Evolutionary conservation across 768 basidiomycete genomes (phyloP).

Genomic region (Tricholomella constricta): DNA sequence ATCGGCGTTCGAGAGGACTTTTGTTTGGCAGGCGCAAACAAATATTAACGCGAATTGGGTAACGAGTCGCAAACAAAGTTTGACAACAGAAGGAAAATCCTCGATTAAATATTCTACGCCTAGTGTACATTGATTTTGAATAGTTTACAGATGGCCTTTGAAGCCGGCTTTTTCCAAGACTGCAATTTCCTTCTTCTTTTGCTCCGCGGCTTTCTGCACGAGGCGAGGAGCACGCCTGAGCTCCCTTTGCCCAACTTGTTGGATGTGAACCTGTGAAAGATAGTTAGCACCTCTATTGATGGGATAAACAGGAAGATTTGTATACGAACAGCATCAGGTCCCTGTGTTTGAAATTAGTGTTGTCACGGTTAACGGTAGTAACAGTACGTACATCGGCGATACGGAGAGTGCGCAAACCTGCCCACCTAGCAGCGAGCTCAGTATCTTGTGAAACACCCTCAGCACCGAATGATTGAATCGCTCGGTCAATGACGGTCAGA

Average conservation of each 20-base stretch:
- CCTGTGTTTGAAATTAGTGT: constrained; percentile 39
- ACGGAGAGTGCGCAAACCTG: constrained; percentile 82
- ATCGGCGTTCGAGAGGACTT: constrained; percentile 8
- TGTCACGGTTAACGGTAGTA: constrained; percentile 4
- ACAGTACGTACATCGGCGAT: constrained; percentile 71
- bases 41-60: not conserved
- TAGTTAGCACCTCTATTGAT: constrained; percentile 17
- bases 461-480: constrained; percentile 95
- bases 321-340: constrained; percentile 71
- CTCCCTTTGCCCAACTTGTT: constrained; percentile 92
- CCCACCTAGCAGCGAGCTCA: constrained; percentile 75
- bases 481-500: constrained; percentile 85
- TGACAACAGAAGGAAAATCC: too few relatives aligned
- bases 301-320: not conserved
- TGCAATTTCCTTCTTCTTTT: constrained; percentile 61
- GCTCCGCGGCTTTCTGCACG: constrained; percentile 51
- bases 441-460: constrained; percentile 94
- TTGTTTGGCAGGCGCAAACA: constrained; percentile 5
- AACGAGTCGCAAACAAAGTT: too few relatives aligned
- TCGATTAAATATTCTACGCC: too few relatives aligned
- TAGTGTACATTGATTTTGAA: not conserved
- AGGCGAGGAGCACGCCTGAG: constrained; percentile 74
- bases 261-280: constrained; percentile 77
- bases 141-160: constrained; percentile 49
- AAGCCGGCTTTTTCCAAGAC: constrained; percentile 62